A percentile compares a stretch with the other conserved stretches of the same genome.
Evolutionary conservation across 208 protist species (phyloP).

Genomic region (Wallacemonas rigidus): DNA sequence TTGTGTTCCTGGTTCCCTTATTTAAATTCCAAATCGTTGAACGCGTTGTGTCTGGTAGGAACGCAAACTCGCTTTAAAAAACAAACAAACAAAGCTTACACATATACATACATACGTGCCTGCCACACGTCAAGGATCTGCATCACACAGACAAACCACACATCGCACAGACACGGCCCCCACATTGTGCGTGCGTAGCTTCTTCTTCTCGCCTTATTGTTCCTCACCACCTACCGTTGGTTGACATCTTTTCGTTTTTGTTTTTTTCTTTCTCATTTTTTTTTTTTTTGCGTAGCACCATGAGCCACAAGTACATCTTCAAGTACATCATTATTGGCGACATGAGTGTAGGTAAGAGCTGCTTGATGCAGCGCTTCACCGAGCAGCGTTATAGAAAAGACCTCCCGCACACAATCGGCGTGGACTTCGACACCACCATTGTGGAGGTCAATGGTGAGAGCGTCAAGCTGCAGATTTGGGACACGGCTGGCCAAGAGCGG

Average conservation of each 20-base stretch:
- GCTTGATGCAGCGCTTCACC: conserved; percentile 98
- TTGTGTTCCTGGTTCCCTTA: too few species aligned
- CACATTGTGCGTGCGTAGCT: not conserved
- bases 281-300: conserved; percentile 14
- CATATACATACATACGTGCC: too few species aligned
- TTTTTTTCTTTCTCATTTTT: conserved; percentile 1
- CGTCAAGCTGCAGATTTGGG: conserved; percentile 98
- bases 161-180: too few species aligned
- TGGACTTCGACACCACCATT: conserved; percentile 98
- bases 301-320: conserved; percentile 95
- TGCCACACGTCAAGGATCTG: too few species aligned
- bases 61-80: too few species aligned
- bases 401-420: conserved; percentile 97
- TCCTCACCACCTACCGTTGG: not conserved
- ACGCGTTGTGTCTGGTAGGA: too few species aligned
- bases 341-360: conserved; percentile 98
- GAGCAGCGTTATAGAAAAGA: conserved; percentile 96
- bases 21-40: too few species aligned
- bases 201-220: conserved; percentile 2
- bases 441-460: conserved; percentile 94
- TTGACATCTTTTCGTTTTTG: not conserved
- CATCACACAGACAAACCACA: too few species aligned
- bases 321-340: conserved; percentile 99
- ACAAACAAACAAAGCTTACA: too few species aligned
- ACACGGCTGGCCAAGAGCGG: conserved; percentile 93